Evolutionary conservation across 2,329 filamentous ascomycete species (phyloP).

Genomic region (Harringtonia aguacate): DNA sequence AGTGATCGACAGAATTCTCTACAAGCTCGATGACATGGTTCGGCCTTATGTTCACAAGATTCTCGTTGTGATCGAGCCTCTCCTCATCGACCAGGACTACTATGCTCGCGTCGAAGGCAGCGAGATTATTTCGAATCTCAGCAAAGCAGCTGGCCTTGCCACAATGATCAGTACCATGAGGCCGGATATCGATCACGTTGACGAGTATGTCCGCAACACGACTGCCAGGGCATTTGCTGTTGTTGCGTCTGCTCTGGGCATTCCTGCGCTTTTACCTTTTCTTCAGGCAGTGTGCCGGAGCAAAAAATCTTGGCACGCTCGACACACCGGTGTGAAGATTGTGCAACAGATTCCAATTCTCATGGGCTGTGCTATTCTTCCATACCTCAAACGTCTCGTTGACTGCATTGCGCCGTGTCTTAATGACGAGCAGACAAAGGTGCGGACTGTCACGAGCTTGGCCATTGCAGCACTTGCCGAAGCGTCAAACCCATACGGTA

Average conservation of each 20-base stretch:
- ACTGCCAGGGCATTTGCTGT: constrained; percentile 95
- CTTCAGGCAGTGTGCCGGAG: constrained; percentile 90
- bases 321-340: constrained; percentile 98
- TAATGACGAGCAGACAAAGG: constrained; percentile 96
- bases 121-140: constrained; percentile 96
- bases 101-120: constrained; percentile 96
- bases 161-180: constrained; percentile 99
- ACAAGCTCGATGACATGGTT: constrained; percentile 95
- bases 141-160: constrained; percentile 90
- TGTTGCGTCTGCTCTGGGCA: constrained; percentile 90
- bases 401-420: constrained; percentile 94
- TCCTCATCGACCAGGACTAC: constrained; percentile 98
- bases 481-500: constrained; percentile 95
- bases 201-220: constrained; percentile 97
- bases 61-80: constrained; percentile 94
- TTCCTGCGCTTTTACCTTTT: constrained; percentile 90
- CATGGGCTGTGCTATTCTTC: constrained; percentile 94
- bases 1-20: constrained; percentile 95
- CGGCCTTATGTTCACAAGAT: constrained; percentile 98
- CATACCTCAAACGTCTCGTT: constrained; percentile 89
- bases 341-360: constrained; percentile 97
- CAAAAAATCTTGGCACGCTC: constrained; percentile 98
- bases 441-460: constrained; percentile 88
- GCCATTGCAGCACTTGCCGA: constrained; percentile 92
- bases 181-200: constrained; percentile 95